Conservation (phyloP, 2,329 filamentous ascomycete species). For the Lanzia echinophila region DNA sequence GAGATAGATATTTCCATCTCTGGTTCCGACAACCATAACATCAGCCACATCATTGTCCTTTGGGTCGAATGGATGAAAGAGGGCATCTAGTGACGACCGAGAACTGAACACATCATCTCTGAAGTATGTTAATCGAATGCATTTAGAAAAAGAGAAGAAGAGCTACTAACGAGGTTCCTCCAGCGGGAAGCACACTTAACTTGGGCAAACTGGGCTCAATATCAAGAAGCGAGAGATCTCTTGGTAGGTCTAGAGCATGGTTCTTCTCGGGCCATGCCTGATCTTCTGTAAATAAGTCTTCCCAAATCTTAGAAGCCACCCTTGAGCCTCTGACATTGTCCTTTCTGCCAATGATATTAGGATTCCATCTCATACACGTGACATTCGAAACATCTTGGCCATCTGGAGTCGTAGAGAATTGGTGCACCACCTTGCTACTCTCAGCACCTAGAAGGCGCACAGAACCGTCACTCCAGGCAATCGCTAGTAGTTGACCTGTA, state of each 20-base stretch:
- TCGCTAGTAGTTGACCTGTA: constrained; percentile 64
- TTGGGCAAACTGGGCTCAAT: constrained; percentile 71
- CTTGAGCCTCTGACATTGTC: constrained; percentile 10
- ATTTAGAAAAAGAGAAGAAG: neutral
- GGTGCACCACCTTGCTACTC: constrained; percentile 73
- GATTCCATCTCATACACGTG: constrained; percentile 36
- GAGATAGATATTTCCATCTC: constrained; percentile 64
- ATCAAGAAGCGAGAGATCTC: constrained; percentile 67
- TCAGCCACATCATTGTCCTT: constrained; percentile 69
- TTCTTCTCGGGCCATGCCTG: constrained; percentile 11
- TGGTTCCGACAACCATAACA: constrained; percentile 68
- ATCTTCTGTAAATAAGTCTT: constrained; percentile 15
- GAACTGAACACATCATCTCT: constrained; percentile 33
- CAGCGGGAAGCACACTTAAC: constrained; percentile 63
- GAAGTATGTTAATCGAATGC: constrained; percentile 7
- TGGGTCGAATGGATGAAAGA: constrained; percentile 37
- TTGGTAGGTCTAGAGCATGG: constrained; percentile 50
- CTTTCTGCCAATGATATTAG: constrained; percentile 25
- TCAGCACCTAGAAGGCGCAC: constrained; percentile 73
- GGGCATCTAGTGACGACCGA: constrained; percentile 28
- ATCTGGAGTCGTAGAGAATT: constrained; percentile 41
- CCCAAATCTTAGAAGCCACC: constrained; percentile 16
- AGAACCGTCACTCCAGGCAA: constrained; percentile 76
- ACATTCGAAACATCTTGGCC: constrained; percentile 34
- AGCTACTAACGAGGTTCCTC: constrained; percentile 52